Evolutionary conservation across 116 monocot species (phyloP).

Genomic region (Iris pallida): DNA sequence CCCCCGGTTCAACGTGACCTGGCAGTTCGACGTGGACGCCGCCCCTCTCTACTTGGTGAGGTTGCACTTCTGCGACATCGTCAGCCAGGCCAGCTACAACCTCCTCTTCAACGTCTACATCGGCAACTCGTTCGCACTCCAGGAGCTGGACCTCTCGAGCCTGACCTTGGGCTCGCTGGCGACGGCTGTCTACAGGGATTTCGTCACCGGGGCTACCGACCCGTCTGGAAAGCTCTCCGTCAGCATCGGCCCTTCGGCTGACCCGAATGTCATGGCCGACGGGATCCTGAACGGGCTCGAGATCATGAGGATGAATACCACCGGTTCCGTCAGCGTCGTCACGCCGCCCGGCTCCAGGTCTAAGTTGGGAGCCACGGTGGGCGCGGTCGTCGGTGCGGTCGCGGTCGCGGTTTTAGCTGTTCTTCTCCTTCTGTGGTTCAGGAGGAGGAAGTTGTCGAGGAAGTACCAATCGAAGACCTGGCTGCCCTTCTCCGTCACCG

Average conservation of each 20-base stretch:
- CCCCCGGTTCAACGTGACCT: slow-evolving; percentile 34
- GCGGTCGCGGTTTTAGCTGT: slow-evolving; percentile 12
- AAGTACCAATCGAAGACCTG: slow-evolving; percentile 37
- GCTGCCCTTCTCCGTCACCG: slow-evolving; percentile 44
- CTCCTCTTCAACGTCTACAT: slow-evolving; percentile 37
- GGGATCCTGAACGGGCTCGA: slow-evolving; percentile 70
- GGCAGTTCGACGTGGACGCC: slow-evolving; percentile 20
- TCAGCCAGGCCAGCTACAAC: slow-evolving; percentile 9
- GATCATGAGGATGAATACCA: slow-evolving; percentile 35
- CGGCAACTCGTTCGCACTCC: slow-evolving; percentile 5
- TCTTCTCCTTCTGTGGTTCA: slow-evolving; percentile 7
- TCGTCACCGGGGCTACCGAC: slow-evolving; percentile 11
- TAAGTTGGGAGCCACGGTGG: slow-evolving; percentile 24
- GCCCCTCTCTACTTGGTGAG: slow-evolving; percentile 33
- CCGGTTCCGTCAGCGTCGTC: slow-evolving; percentile 6
- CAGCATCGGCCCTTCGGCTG: slow-evolving; percentile 34
- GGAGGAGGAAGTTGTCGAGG: slow-evolving; percentile 29
- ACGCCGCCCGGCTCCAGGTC: slow-evolving; percentile 14
- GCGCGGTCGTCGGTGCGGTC: slow-evolving; percentile 23
- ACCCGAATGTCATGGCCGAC: slow-evolving; percentile 10
- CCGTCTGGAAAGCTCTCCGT: slow-evolving; percentile 16
- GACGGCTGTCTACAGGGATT: slow-evolving; percentile 30
- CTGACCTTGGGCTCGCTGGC: slow-evolving; percentile 7
- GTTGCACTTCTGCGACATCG: slow-evolving; percentile 50
- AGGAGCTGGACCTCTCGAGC: slow-evolving; percentile 17